phyloP scores from a whole-genome alignment of 139 green algal genomes.

The Gonium pectorale region DNA sequence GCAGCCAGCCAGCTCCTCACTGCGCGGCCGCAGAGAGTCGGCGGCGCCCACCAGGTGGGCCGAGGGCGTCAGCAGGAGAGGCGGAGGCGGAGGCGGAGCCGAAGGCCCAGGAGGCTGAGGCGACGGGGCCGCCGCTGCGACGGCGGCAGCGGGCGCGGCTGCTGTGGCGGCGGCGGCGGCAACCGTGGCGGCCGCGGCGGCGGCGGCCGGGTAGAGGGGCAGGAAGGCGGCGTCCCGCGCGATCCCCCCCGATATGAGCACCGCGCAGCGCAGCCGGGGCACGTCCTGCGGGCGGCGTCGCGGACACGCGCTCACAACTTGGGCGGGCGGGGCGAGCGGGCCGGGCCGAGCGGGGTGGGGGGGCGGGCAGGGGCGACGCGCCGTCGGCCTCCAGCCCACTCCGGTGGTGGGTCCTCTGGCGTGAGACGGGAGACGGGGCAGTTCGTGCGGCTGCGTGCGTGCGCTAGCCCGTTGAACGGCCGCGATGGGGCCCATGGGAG shows the following conservation, averaged over 20 bases:
- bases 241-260: conserved; percentile 7
- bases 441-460: too few species aligned
- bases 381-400: too few species aligned
- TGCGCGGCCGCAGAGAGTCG: background rate
- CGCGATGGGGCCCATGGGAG: too few species aligned
- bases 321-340: too few species aligned
- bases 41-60: conserved; percentile 12
- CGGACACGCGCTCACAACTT: too few species aligned
- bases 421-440: too few species aligned
- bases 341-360: too few species aligned
- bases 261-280: conserved; percentile 24
- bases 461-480: too few species aligned
- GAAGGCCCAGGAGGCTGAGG: background rate
- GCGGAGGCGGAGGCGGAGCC: too few species aligned
- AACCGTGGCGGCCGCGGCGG: background rate
- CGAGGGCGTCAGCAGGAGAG: background rate
- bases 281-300: conserved; percentile 20
- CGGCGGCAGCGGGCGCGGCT: background rate
- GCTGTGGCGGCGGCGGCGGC: background rate
- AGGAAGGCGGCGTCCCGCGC: conserved; percentile 6
- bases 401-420: too few species aligned
- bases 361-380: too few species aligned
- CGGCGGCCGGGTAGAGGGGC: background rate
- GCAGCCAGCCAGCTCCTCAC: background rate
- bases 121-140: background rate